These are phyloP conservation scores for Porphyra umbilicalis DNA, from an alignment of 31 red algal genomes.

Conservation along the genomic window DNA sequence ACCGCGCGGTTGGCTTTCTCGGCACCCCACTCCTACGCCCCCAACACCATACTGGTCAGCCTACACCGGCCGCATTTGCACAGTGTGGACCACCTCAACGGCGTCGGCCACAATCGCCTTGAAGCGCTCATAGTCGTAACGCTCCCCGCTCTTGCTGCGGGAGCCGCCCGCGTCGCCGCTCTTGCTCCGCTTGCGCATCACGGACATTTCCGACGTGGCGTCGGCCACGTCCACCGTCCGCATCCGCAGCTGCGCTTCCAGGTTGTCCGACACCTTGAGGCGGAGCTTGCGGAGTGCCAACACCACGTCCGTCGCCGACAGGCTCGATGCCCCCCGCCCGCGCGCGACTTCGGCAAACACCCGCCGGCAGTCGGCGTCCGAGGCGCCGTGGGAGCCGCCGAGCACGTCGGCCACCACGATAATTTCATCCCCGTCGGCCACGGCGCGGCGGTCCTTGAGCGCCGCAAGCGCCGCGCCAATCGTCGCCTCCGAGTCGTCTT, in stretches of 20 bases:
- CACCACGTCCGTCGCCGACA: conserved; percentile 64
- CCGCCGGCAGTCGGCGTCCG: conserved; percentile 54
- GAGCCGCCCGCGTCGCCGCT: conserved; percentile 1
- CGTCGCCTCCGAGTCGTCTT: conserved; percentile 94
- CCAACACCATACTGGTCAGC: too few relatives aligned
- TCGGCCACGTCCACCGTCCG: conserved; percentile 69
- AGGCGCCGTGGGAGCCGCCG: conserved; percentile 67
- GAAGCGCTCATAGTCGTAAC: conserved; percentile 72
- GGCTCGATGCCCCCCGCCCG: conserved; percentile 21
- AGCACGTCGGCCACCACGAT: conserved; percentile 93
- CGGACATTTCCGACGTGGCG: conserved; percentile 21
- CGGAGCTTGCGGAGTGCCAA: conserved; percentile 74
- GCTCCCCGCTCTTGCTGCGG: conserved; percentile 15
- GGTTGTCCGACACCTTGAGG: conserved; percentile 84
- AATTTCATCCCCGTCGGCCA: conserved; percentile 68
- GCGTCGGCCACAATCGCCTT: conserved; percentile 63
- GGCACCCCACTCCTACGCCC: too few relatives aligned
- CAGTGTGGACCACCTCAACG: conserved; percentile 90
- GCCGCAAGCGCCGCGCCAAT: conserved; percentile 70
- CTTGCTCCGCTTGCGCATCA: conserved; percentile 21
- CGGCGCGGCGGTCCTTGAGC: conserved; percentile 53
- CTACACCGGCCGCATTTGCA: conserved; percentile 72
- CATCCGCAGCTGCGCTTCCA: conserved; percentile 80
- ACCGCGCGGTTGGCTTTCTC: too few relatives aligned
- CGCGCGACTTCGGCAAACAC: conserved; percentile 68